Evolutionary conservation across 805 yeast species (phyloP), one percentile per base, ranked within the genome.

Genomic region (Kazachstania kunashirensis): DNA sequence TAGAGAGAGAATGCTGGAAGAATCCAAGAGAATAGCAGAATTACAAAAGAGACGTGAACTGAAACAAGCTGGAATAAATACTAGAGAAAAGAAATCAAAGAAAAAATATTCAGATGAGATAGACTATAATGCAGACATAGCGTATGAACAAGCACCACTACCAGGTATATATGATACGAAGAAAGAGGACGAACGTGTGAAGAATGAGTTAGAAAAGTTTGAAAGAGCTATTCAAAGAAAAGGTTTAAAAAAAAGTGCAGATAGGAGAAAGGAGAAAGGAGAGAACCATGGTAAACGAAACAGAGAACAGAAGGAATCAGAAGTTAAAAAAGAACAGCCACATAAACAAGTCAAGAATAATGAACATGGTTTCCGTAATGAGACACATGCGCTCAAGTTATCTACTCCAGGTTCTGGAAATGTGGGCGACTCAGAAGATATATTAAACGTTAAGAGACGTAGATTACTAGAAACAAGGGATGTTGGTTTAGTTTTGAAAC

Each of bases 71-170:
- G 95, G 95, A 2, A 67, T 78, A 9, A 73, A 67, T 24, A 66
- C 72, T 15, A 55, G 53, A 24, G 56, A 78, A 33, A 70, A 66
- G 42, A 67, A 68, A 14, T 66, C 66, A 36, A 77, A 70, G 51
- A 73, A 33, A n/a, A 70, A 70, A 46, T 68, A 64, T 33, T 64
- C 71, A 17, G 73, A 72, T 24, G 79, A 77, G 41, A 73, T 83
- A 53, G 96, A 88, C 54, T 85, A 84, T 56, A 84, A 80, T 53
- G 80, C 76, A 1, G 95, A 83, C 48, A 75, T 88, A 8, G 84
- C 89, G 0, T 80, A 82, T 49, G 92, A 86, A 49, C 77, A 75
- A 41, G 59, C 58, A 12, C 89, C 94, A 0, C 70, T 67, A 4
- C 64, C 61, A 0, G 96, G 95, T 0, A 58, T 73, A 15, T 83